Base-by-base conservation (phyloP, 2,329 filamentous ascomycete genomes). In the Monilinia fructigena region DNA sequence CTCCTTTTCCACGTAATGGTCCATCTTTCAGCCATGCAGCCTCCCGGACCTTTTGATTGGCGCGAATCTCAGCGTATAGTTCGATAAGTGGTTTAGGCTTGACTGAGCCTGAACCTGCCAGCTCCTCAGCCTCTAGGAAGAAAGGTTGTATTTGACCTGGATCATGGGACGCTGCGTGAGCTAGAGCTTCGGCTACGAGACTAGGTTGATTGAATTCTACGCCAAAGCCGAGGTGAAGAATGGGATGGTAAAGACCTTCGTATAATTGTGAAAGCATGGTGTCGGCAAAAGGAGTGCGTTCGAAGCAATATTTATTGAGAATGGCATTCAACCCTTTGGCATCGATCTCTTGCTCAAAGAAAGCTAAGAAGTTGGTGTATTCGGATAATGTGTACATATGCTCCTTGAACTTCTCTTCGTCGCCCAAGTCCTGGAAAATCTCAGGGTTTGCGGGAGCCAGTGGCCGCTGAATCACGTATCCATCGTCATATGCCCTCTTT, bases 191-290 rank as follows among this genome's bases (percentile, higher is more conserved):
- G 7, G 92, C 91, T 35, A 96, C 82, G 67, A 96, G 86, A 50
- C 89, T 89, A 1, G 91, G 90, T 75, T 95, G 91, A 20, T 82
- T 76, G 79, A 91, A 95, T 75, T 96, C 92, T 50, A 96, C 75
- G 10, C 89, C 92, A 74, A 91, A 95, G 65, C 91, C 89, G 23
- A 95, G 82, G 75, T 96, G 91, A 70, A 96, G 92, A 28, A 94
- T 79, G 2, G 91, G 91, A 74, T 95, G 91, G 2, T 92, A 72
- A 67, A 92, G 73, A 81, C 87, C 88, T 14, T 82, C 83, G 73
- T 85, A 92, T 72, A 93, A 78, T 23, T 91, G 82, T 2, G 81
- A 80, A 4, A 93, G 78, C 80, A 96, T 80, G 66, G 88, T 86
- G 31, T 92, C 85, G 4, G 88, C 86, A 38, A 82, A 78, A 52